A percentile compares a stretch with the other conserved stretches of the same genome.
phyloP scores from a whole-genome alignment of 2,329 filamentous ascomycete genomes.

The Neonectria hederae region DNA sequence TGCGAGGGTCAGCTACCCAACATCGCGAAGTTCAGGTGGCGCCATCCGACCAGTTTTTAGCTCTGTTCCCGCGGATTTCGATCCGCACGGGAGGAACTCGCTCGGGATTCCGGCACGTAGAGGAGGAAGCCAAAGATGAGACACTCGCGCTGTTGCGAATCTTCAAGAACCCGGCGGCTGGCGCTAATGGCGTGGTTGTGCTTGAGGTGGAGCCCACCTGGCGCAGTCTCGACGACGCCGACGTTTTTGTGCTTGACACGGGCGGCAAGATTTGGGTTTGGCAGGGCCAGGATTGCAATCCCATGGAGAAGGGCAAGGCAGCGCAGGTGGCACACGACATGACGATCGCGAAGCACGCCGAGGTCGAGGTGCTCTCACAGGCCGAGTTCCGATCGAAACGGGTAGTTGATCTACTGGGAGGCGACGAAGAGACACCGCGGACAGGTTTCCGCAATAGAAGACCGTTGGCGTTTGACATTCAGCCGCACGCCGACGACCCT shows the following conservation, averaged over 20 bases:
- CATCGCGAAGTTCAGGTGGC: constrained; percentile 70
- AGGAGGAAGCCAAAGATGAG: constrained; percentile 54
- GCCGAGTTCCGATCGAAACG: constrained; percentile 63
- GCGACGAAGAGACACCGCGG: constrained; percentile 51
- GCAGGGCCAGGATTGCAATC: constrained; percentile 72
- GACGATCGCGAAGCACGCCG: constrained; percentile 69
- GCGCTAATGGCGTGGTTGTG: constrained; percentile 62
- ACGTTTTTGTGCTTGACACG: constrained; percentile 72
- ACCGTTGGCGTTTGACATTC: constrained; percentile 49
- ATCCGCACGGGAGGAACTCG: constrained; percentile 69
- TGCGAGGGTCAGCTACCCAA: constrained; percentile 69
- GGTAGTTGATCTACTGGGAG: constrained; percentile 66
- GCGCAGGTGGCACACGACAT: constrained; percentile 73
- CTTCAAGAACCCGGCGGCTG: constrained; percentile 66
- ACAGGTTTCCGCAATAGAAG: constrained; percentile 53
- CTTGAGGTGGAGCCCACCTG: constrained; percentile 71
- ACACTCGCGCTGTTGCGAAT: constrained; percentile 66
- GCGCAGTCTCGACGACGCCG: constrained; percentile 69
- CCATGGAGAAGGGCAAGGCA: constrained; percentile 75
- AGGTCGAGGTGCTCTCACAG: constrained; percentile 73
- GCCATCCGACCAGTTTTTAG: constrained; percentile 68
- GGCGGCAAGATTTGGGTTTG: constrained; percentile 74
- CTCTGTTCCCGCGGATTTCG: constrained; percentile 68
- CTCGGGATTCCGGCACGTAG: constrained; percentile 72
- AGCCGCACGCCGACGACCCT: constrained; percentile 31